Evolutionary conservation across 2,329 filamentous ascomycete species (phyloP), one percentile per base, ranked within the genome.

Genomic region (Lasiodiplodia hormozganensis): DNA sequence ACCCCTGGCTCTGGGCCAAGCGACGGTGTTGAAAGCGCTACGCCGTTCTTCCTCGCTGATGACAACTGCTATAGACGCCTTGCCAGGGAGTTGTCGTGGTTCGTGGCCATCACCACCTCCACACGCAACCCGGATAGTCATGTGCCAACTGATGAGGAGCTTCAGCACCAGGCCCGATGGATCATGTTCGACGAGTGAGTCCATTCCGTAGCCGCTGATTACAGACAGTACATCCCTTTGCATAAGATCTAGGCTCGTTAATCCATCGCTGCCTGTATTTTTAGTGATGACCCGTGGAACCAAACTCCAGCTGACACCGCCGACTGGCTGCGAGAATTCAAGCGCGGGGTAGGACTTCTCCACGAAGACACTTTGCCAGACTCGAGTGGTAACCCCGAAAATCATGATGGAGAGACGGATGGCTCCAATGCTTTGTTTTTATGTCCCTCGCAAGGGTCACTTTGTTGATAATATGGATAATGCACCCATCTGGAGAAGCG

Each of bases 231-330:
- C 25, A 28, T 1, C 25, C 4, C 4, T 28, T 28, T 28, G 25
- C 0, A 28, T 28, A 28, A 28, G 25, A 28, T 28, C 25, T 6
- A 28, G 25, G 25, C 25, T 52, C 21, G 49, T 21, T 52, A 12
- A 52, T 25, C n/a, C 49, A 52, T 25, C 5, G 6, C 21, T 28
- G 12, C 49, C 5, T 28, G 5, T 28, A 5, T 28, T 14, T 28
- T 6, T 28, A 52, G 49, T 10, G 76, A 78, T 10, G 77, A 80
- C 65, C 70, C 75, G 0, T 79, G 77, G 77, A 79, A 80, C 57
- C 77, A 80, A 65, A 80, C 77, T 1, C 72, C 76, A 51, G 78
- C 78, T 7, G 77, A 80, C 58, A 76, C 76, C 40, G 67, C 71
- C 12, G 70, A 75, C 40, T 79, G 76, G 76, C 47, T 79, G 53